A percentile compares a stretch with the other conserved stretches of the same genome.
Conservation (phyloP, 331 rosid genomes). For the Quercus phellos region DNA sequence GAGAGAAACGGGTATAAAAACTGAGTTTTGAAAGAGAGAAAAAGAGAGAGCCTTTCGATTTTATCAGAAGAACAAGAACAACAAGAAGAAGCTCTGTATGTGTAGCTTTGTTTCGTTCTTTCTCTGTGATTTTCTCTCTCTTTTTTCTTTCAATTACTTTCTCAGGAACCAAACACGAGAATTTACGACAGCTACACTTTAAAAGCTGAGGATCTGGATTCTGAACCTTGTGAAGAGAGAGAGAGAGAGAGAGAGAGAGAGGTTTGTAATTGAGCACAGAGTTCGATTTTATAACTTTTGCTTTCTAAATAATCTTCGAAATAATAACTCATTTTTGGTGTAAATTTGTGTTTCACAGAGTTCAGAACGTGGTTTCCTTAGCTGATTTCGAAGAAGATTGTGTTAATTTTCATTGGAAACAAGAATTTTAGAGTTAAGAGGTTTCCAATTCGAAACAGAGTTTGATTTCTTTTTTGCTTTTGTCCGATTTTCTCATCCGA, state of each 20-base stretch:
- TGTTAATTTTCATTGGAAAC: conserved; percentile 28
- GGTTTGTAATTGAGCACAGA: conserved; percentile 26
- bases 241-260: conserved; percentile 4
- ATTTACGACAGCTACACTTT: conserved; percentile 22
- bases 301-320: background rate
- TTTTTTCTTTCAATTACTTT: conserved; percentile 15
- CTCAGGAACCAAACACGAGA: conserved; percentile 7
- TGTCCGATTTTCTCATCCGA: conserved; percentile 19
- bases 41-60: conserved; percentile 48
- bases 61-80: conserved; percentile 20
- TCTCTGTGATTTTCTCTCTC: conserved; percentile 10
- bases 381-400: conserved; percentile 17
- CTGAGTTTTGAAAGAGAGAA: conserved; percentile 29
- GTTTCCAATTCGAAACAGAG: conserved; percentile 13
- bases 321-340: background rate
- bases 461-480: conserved; percentile 7
- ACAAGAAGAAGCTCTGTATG: conserved; percentile 22
- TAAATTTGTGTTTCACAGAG: conserved; percentile 14
- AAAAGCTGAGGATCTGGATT: conserved; percentile 63
- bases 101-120: conserved; percentile 9
- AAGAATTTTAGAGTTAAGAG: background rate
- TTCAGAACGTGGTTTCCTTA: background rate
- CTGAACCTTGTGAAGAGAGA: conserved; percentile 29
- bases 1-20: conserved; percentile 42
- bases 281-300: conserved; percentile 14